Evolutionary conservation across 306 rosid species (phyloP).

Genomic region (Ormosia emarginata): DNA sequence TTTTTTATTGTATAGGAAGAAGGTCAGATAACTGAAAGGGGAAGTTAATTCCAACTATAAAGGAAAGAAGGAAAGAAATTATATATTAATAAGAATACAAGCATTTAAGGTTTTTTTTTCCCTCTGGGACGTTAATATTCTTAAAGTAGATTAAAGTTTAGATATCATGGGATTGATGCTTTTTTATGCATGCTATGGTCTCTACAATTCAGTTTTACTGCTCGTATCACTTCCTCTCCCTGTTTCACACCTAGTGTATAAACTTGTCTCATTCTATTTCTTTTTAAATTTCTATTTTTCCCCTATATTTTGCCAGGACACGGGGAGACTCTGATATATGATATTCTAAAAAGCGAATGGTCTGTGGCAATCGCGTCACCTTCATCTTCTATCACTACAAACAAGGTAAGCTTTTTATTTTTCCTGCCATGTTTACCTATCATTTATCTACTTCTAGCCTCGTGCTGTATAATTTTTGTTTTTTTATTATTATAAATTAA

Average conservation of each 20-base stretch:
- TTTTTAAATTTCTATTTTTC: background rate
- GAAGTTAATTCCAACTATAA: background rate
- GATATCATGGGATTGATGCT: background rate
- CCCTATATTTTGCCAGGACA: slow-evolving; percentile 53
- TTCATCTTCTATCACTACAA: slow-evolving; percentile 77
- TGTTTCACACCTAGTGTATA: background rate
- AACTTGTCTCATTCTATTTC: background rate
- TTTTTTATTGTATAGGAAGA: too few species aligned
- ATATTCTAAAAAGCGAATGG: slow-evolving; percentile 75
- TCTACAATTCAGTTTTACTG: background rate
- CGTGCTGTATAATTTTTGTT: background rate
- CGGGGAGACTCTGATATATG: slow-evolving; percentile 83
- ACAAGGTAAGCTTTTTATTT: slow-evolving; percentile 32
- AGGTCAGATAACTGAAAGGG: background rate
- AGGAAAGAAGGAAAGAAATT: background rate
- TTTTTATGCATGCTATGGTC: background rate
- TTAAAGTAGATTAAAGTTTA: background rate
- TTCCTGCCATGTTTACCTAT: background rate
- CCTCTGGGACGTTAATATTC: too few species aligned
- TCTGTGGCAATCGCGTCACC: slow-evolving; percentile 59
- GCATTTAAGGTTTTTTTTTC: background rate
- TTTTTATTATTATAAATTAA: background rate
- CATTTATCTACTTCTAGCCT: background rate
- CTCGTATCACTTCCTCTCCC: background rate
- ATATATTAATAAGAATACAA: background rate